Base-by-base conservation (phyloP, 2,329 filamentous ascomycete species). In the Thermothelomyces thermophilus region DNA sequence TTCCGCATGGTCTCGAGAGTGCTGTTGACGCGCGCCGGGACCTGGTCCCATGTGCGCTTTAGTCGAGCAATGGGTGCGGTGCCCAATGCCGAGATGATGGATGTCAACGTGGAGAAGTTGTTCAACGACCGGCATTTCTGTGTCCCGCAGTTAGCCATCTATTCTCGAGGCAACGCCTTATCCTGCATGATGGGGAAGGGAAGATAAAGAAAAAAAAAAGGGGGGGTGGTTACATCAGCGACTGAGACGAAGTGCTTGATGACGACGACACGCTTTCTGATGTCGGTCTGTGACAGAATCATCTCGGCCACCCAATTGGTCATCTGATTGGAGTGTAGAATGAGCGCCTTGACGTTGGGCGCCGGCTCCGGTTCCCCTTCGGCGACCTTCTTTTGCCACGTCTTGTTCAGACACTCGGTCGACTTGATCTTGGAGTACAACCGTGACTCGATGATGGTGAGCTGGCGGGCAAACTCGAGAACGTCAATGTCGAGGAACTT, bases 291-390 rank as follows among this genome's bases (percentile, higher is more conserved):
- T 0, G 86, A 90, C 55, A 98, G 70, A 59, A 98, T 97, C 93
- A 98, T 97, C 68, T 97, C 91, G 26, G 93, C 93, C 44, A 97
- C 93, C 93, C 93, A 98, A 66, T 97, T 98, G 5, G 93, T 98
- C 75, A 98, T 83, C 68, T 97, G 91, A 63, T 98, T 98, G 0
- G 93, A 97, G 70, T 98, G 93, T 46, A 97, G 75, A 70, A 98
- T 98, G 55, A 98, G 77, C 9, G 90, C 87, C 70, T 97, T 96
- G 59, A 98, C 89, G 61, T 98, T 97, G 0, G 89, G 82, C 9
- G 93, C 90, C 30, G 90, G 87, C 62, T 95, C 90, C 5, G 85
- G 79, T 55, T 90, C 86, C 53, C 85, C 84, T 30, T 90, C 86
- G 8, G 73, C 79, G 51, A 94, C 76, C 73, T 96, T 96, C 78